A percentile compares a stretch with the other conserved stretches of the same genome.
Conservation (phyloP, 208 protist genomes). For the Trypanosoma lewisi region DNA sequence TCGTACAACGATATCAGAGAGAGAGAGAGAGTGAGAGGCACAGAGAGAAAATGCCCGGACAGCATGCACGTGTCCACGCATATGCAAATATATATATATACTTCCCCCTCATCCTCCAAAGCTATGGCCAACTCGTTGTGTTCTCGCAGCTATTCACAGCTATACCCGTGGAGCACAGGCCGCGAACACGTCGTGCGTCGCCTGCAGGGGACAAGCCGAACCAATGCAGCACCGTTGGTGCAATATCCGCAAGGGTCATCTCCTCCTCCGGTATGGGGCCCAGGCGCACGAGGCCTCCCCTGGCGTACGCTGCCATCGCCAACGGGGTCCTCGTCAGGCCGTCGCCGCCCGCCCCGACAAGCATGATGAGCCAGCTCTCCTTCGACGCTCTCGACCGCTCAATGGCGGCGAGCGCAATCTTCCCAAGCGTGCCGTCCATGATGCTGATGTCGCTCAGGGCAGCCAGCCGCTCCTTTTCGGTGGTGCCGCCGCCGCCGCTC, state of each 20-base stretch:
- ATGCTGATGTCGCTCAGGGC: conserved; percentile 62
- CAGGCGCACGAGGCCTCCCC: conserved; percentile 53
- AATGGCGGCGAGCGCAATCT: conserved; percentile 41
- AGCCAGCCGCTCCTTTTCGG: conserved; percentile 23
- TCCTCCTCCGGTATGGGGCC: conserved; percentile 23
- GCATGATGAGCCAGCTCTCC: conserved; percentile 74
- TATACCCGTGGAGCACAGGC: conserved; percentile 64
- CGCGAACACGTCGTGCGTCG: conserved; percentile 26
- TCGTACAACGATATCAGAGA: too few species aligned
- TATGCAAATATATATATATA: too few species aligned
- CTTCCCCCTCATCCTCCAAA: not conserved
- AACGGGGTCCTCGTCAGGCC: conserved; percentile 35
- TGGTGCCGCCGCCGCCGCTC: not conserved
- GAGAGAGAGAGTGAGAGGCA: too few species aligned
- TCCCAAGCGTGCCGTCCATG: conserved; percentile 59
- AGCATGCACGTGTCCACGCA: too few species aligned
- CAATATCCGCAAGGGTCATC: conserved; percentile 38
- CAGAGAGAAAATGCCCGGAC: too few species aligned
- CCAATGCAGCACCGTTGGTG: conserved; percentile 60
- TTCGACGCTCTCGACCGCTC: conserved; percentile 31
- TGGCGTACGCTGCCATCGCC: conserved; percentile 52
- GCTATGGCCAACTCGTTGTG: conserved; percentile 12
- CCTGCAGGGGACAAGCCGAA: conserved; percentile 22
- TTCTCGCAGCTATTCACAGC: conserved; percentile 47
- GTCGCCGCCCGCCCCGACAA: conserved; percentile 50